These are phyloP conservation scores for Geotrichum reessii DNA, from an alignment of 1,139 yeast species.

Conservation along the genomic window DNA sequence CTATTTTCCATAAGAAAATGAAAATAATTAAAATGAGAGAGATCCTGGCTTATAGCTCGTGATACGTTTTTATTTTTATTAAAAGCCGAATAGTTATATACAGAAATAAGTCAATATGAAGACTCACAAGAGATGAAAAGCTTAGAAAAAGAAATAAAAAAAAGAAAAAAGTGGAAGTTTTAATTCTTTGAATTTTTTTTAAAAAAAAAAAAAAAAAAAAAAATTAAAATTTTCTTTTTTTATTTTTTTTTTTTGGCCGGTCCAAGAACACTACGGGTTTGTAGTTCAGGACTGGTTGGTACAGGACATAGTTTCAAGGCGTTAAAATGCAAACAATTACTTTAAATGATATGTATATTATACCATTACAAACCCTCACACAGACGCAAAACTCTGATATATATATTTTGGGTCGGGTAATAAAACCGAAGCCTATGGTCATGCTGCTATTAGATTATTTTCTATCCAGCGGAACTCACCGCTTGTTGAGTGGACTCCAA, in stretches of 20 bases:
- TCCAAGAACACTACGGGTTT: background rate
- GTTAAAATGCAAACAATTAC: background rate
- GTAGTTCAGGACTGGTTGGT: background rate
- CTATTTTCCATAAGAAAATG: background rate
- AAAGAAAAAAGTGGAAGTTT: too few relatives aligned
- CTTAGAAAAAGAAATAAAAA: background rate
- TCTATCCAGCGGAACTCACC: conserved; percentile 24
- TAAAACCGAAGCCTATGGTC: background rate
- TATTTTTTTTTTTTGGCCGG: too few relatives aligned
- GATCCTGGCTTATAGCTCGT: too few relatives aligned
- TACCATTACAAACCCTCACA: too few relatives aligned
- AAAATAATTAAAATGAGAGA: background rate
- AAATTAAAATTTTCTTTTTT: background rate
- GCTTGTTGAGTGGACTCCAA: conserved; percentile 43
- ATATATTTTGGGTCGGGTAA: background rate
- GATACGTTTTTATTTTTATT: too few relatives aligned
- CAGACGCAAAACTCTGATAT: background rate
- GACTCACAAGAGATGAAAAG: background rate
- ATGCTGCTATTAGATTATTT: conserved; percentile 34
- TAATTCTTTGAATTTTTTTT: background rate
- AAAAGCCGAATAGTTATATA: background rate
- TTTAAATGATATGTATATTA: background rate
- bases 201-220: background rate
- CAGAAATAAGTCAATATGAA: background rate
- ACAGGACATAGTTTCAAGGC: background rate